A percentile compares a stretch with the other conserved stretches of the same genome.
Conservation (phyloP, 106 monocot genomes). For the Phalaenopsis aphrodite region DNA sequence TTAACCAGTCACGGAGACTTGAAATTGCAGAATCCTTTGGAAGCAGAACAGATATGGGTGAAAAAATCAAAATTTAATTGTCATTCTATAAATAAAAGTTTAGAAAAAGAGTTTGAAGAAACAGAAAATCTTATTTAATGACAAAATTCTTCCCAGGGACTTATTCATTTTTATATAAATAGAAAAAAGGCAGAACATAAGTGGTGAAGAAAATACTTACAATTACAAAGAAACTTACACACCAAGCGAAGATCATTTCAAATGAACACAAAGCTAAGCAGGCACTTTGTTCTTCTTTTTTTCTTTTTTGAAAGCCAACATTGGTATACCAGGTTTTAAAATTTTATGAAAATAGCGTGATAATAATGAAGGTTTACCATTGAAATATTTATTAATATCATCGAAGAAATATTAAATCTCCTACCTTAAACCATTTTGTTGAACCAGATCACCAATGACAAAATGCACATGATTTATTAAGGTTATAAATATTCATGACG, state of each 20-base stretch:
- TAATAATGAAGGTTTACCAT: neutral
- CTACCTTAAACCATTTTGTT: neutral
- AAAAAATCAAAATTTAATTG: neutral
- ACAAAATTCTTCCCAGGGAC: too few relatives aligned
- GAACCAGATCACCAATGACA: neutral
- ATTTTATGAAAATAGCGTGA: neutral
- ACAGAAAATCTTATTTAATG: neutral
- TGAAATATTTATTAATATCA: neutral
- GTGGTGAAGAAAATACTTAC: too few relatives aligned
- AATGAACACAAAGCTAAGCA: too few relatives aligned
- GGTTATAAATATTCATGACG: too few relatives aligned
- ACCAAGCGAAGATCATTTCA: too few relatives aligned
- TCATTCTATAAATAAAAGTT: neutral
- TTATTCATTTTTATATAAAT: too few relatives aligned
- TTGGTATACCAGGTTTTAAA: neutral
- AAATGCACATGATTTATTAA: neutral
- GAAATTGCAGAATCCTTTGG: constrained; percentile 63
- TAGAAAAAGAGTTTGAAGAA: neutral
- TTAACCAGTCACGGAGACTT: constrained; percentile 72
- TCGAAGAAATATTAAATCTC: neutral
- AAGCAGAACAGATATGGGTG: neutral
- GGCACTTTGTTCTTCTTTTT: too few relatives aligned
- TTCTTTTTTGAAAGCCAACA: neutral
- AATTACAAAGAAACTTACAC: too few relatives aligned
- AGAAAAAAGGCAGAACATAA: too few relatives aligned